These are phyloP conservation scores for Piloderma croceum DNA, from an alignment of 768 basidiomycete species.

Conservation along the genomic window DNA sequence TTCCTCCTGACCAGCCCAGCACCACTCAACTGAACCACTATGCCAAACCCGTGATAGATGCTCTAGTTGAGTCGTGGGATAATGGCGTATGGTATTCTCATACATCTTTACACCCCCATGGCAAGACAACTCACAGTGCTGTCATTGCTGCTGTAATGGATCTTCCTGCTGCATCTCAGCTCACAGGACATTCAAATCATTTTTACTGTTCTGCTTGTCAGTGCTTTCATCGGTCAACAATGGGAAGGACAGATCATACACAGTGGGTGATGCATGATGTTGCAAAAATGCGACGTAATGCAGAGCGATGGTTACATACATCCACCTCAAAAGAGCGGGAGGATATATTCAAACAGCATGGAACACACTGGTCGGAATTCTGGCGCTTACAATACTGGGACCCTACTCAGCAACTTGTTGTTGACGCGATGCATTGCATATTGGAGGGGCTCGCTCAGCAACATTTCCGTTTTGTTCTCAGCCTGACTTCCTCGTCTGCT, in stretches of 20 bases:
- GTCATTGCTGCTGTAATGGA: too few species aligned
- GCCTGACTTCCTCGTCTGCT: too few species aligned
- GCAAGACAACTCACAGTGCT: too few species aligned
- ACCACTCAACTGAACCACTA: slow-evolving; percentile 26
- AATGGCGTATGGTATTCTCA: slow-evolving; percentile 15
- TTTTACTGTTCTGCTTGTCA: too few species aligned
- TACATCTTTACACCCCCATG: slow-evolving; percentile 1
- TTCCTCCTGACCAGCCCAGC: slow-evolving; percentile 24
- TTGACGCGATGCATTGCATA: slow-evolving; percentile 21
- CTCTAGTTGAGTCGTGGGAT: slow-evolving; percentile 16
- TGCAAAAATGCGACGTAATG: slow-evolving; percentile 9
- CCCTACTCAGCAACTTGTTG: slow-evolving; percentile 19
- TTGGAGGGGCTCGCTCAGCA: neutral
- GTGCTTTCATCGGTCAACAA: too few species aligned
- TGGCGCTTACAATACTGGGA: slow-evolving; percentile 32
- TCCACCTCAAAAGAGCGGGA: slow-evolving; percentile 3
- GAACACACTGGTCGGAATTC: slow-evolving; percentile 26
- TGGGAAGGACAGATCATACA: too few species aligned
- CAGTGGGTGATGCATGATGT: too few species aligned
- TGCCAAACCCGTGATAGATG: slow-evolving; percentile 24
- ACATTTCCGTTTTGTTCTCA: too few species aligned
- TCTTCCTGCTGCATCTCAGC: too few species aligned
- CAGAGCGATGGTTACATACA: slow-evolving; percentile 17
- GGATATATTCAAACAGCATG: slow-evolving; percentile 13
- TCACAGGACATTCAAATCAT: too few species aligned